A percentile compares a stretch with the other conserved stretches of the same genome.
phyloP scores from a whole-genome alignment of 768 basidiomycete genomes.

The Cystofilobasidium bisporidii region DNA sequence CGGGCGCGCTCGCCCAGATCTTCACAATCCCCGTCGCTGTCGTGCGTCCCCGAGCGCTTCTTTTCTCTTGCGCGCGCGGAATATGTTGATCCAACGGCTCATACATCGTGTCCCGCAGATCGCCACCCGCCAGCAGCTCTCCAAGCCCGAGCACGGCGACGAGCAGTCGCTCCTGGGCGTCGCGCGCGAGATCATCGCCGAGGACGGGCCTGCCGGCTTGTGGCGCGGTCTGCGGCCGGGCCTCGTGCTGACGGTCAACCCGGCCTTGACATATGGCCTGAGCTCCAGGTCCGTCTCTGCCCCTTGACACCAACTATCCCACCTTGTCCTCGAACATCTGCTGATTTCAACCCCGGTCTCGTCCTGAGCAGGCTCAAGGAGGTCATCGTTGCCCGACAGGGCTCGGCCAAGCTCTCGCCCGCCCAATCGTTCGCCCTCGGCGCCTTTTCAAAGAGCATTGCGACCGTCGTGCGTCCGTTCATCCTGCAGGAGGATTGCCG shows the following conservation, averaged over 20 bases:
- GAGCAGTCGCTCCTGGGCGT: constrained; percentile 53
- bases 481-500: no score
- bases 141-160: constrained; percentile 16
- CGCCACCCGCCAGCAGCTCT: constrained; percentile 88
- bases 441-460: constrained; percentile 85
- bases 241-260: constrained; percentile 90
- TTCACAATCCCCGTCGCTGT: constrained; percentile 98
- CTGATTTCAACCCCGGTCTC: no score
- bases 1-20: constrained; percentile 88
- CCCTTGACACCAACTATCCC: not conserved
- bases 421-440: constrained; percentile 75
- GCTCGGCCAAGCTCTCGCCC: constrained; percentile 59
- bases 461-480: constrained; percentile 69
- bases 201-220: constrained; percentile 75
- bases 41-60: constrained; percentile 37
- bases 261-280: constrained; percentile 91
- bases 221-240: constrained; percentile 88
- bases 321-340: no score
- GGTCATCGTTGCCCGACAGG: constrained; percentile 51
- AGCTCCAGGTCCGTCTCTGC: constrained; percentile 56
- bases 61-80: not conserved
- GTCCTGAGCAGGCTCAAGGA: constrained; percentile 55
- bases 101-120: constrained; percentile 37
- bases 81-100: not conserved
- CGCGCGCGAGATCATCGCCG: constrained; percentile 72